A percentile compares a stretch with the other conserved stretches of the same genome.
Conservation (phyloP, 1,139 yeast species). For the Taphrina deformans region DNA sequence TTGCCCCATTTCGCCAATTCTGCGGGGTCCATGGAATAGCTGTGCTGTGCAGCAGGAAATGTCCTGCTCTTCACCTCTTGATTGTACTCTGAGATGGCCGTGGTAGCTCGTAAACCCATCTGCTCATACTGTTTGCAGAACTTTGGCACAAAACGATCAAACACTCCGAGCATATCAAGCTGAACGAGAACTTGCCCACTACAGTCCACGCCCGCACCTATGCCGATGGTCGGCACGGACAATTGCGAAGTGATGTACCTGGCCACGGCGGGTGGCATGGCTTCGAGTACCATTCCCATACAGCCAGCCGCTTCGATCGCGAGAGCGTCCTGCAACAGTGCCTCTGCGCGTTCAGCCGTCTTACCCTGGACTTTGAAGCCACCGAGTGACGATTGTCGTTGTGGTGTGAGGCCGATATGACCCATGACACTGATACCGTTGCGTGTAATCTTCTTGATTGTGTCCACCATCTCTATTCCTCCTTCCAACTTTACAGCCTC, state of each 20-base stretch:
- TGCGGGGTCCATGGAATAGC: constrained; percentile 49
- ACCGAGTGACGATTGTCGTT: constrained; percentile 71
- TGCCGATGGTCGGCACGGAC: constrained; percentile 82
- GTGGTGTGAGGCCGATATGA: constrained; percentile 92
- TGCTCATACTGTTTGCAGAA: constrained; percentile 73
- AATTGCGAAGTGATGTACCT: constrained; percentile 60
- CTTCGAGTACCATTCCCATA: constrained; percentile 74
- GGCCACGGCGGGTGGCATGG: constrained; percentile 79
- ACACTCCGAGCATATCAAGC: constrained; percentile 74
- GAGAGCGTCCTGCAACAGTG: constrained; percentile 61
- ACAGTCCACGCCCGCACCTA: constrained; percentile 85
- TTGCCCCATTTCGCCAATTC: constrained; percentile 1
- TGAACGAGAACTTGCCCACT: constrained; percentile 91
- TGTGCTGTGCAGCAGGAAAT: constrained; percentile 71
- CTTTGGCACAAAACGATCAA: constrained; percentile 61
- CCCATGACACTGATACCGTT: constrained; percentile 90
- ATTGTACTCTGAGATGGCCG: constrained; percentile 57
- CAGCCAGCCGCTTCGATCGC: constrained; percentile 76
- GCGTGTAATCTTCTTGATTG: constrained; percentile 55
- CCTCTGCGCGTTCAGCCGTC: constrained; percentile 56
- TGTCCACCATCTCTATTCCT: constrained; percentile 56
- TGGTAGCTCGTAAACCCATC: constrained; percentile 54
- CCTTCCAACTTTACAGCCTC: constrained; percentile 91
- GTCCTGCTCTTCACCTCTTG: constrained; percentile 55
- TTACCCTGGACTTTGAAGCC: constrained; percentile 88